phyloP scores from a whole-genome alignment of 305 asterid species.

The Ilex paraguariensis region DNA sequence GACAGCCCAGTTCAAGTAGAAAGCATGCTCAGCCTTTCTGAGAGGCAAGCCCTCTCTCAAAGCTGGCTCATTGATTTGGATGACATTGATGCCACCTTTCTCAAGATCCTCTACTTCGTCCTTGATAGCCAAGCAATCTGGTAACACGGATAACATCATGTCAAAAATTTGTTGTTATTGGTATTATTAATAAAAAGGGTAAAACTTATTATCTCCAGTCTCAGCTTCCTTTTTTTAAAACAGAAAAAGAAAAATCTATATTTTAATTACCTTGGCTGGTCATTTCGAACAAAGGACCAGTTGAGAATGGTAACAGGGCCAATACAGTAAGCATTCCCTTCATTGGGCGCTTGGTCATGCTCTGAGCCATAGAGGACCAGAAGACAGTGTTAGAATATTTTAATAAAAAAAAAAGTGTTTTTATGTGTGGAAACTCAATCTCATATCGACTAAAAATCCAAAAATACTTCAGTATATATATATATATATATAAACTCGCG shows the following conservation, averaged over 20 bases:
- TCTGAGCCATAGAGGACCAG: constrained; percentile 7
- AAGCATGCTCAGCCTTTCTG: constrained; percentile 48
- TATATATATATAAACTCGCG: too few species aligned
- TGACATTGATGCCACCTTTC: constrained; percentile 39
- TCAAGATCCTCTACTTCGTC: constrained; percentile 54
- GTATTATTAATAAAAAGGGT: too few species aligned
- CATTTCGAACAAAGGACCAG: constrained; percentile 5
- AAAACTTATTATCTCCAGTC: too few species aligned
- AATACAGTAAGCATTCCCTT: constrained; percentile 4
- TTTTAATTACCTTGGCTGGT: constrained; percentile 3
- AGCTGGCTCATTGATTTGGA: constrained; percentile 50
- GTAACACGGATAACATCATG: neutral
- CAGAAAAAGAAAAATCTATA: too few species aligned
- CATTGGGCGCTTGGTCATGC: constrained; percentile 6
- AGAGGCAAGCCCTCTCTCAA: constrained; percentile 51
- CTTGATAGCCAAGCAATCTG: constrained; percentile 49
- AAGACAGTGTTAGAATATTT: too few species aligned
- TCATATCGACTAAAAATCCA: too few species aligned
- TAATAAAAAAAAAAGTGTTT: too few species aligned
- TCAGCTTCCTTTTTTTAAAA: too few species aligned
- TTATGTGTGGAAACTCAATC: too few species aligned
- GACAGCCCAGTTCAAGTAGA: constrained; percentile 52
- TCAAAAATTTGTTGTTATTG: too few species aligned
- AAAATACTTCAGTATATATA: too few species aligned
- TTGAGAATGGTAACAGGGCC: constrained; percentile 4